Percentiles rank a stretch among this genome's conserved stretches.
phyloP scores from a whole-genome alignment of 1,139 yeast species.

The Casaregolazyma lundiana region DNA sequence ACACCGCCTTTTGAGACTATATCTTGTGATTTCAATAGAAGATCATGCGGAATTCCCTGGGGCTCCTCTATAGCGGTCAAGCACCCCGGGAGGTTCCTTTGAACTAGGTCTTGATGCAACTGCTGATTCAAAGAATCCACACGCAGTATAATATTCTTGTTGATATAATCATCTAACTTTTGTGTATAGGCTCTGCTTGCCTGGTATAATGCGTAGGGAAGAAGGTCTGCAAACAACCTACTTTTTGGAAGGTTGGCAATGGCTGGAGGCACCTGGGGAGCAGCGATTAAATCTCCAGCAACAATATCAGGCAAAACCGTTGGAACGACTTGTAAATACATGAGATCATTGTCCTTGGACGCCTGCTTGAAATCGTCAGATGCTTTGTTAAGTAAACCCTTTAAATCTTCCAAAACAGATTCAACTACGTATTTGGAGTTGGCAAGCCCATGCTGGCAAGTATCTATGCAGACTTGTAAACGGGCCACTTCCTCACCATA shows the following conservation, averaged over 20 bases:
- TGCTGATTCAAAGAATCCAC: constrained; percentile 47
- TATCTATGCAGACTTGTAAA: constrained; percentile 42
- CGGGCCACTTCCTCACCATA: constrained; percentile 71
- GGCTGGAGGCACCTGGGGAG: constrained; percentile 42
- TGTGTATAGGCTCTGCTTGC: constrained; percentile 65
- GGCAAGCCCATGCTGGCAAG: constrained; percentile 35
- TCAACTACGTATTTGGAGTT: constrained; percentile 41
- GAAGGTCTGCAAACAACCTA: constrained; percentile 49
- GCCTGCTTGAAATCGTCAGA: constrained; percentile 47
- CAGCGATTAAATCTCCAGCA: constrained; percentile 52
- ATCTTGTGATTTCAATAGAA: constrained; percentile 52
- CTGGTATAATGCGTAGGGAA: constrained; percentile 66
- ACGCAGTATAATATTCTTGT: constrained; percentile 48
- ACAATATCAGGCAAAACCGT: constrained; percentile 42
- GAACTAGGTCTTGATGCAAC: constrained; percentile 36
- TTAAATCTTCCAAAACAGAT: constrained; percentile 44
- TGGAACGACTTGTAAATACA: constrained; percentile 68
- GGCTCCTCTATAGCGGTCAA: constrained; percentile 63
- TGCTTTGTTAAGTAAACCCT: constrained; percentile 45
- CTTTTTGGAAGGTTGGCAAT: constrained; percentile 21
- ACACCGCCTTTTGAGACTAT: constrained; percentile 55
- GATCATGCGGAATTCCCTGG: constrained; percentile 54
- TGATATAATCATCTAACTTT: constrained; percentile 55
- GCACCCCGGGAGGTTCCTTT: constrained; percentile 49
- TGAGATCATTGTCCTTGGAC: constrained; percentile 75